Conservation (phyloP, 352 stramenopile genomes). For the Phytopythium cucurbitacearum region DNA sequence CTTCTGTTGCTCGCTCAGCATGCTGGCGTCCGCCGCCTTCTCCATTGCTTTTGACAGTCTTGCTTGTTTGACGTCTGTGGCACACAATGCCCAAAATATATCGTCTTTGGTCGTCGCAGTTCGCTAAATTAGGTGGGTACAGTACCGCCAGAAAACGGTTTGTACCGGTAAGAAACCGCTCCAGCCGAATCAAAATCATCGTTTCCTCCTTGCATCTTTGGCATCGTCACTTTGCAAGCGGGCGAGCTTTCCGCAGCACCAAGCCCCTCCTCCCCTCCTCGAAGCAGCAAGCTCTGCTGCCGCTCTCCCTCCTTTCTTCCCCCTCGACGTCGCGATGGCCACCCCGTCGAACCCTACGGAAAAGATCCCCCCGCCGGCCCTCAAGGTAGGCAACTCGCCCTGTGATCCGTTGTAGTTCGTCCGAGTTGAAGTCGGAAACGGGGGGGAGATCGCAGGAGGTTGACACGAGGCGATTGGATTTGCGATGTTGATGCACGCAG, state of each 20-base stretch:
- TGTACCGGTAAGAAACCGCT: too few species aligned
- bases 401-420: too few species aligned
- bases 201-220: too few species aligned
- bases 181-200: too few species aligned
- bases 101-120: neutral
- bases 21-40: constrained; percentile 3
- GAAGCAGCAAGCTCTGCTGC: constrained; percentile 5
- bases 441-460: too few species aligned
- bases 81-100: neutral
- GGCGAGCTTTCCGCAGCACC: neutral
- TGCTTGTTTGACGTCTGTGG: neutral
- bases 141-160: too few species aligned
- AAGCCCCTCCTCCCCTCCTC: neutral
- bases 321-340: constrained; percentile 25
- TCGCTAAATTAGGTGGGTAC: neutral
- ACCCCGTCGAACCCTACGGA: constrained; percentile 58
- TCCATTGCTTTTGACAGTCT: constrained; percentile 7
- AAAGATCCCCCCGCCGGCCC: constrained; percentile 47
- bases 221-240: too few species aligned
- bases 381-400: constrained; percentile 24
- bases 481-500: constrained; percentile 14
- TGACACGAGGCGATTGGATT: too few species aligned
- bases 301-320: neutral
- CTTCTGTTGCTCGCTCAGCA: constrained; percentile 7
- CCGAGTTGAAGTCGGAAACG: neutral